These are phyloP conservation scores for Lachancea meyersii DNA, from an alignment of 805 yeast species.

Conservation along the genomic window DNA sequence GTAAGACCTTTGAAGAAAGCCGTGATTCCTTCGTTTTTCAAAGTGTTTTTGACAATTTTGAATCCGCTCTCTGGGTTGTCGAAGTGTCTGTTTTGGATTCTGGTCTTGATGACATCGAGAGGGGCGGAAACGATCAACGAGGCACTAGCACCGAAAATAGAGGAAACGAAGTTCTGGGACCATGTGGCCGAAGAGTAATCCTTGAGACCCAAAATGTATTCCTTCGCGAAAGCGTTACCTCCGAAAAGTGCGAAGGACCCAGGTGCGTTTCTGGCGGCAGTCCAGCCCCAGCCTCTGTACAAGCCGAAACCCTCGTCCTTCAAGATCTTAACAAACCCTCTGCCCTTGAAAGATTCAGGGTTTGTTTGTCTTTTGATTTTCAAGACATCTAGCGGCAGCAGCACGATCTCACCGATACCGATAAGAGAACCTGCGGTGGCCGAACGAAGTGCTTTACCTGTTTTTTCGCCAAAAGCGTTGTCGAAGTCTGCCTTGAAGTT, in stretches of 20 bases:
- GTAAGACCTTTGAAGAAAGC: constrained; percentile 95
- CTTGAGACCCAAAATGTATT: constrained; percentile 75
- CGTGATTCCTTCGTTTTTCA: constrained; percentile 80
- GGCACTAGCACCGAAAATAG: constrained; percentile 94
- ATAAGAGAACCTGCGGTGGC: constrained; percentile 97
- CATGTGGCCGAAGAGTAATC: constrained; percentile 92
- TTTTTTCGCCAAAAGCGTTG: constrained; percentile 76
- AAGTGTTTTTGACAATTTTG: constrained; percentile 87
- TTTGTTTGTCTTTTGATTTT: constrained; percentile 98
- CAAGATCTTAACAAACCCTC: constrained; percentile 85
- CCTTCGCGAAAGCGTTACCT: constrained; percentile 98
- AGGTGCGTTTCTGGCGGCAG: constrained; percentile 99
- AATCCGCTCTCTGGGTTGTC: constrained; percentile 94
- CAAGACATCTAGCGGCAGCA: constrained; percentile 91
- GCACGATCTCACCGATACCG: constrained; percentile 96
- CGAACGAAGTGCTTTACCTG: constrained; percentile 93
- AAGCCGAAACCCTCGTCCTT: constrained; percentile 88
- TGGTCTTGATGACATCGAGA: constrained; percentile 93
- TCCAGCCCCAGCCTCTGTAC: constrained; percentile 99
- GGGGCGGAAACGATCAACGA: constrained; percentile 97
- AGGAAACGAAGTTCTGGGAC: constrained; percentile 89
- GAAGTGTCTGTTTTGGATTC: constrained; percentile 94
- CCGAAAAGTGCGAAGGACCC: constrained; percentile 97
- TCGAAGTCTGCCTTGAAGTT: constrained; percentile 71
- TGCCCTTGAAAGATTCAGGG: constrained; percentile 99